Evolutionary conservation across 139 green algal genomes (phyloP), one percentile per base, ranked within the genome.

Genomic region (Edaphochlamys debaryana): DNA sequence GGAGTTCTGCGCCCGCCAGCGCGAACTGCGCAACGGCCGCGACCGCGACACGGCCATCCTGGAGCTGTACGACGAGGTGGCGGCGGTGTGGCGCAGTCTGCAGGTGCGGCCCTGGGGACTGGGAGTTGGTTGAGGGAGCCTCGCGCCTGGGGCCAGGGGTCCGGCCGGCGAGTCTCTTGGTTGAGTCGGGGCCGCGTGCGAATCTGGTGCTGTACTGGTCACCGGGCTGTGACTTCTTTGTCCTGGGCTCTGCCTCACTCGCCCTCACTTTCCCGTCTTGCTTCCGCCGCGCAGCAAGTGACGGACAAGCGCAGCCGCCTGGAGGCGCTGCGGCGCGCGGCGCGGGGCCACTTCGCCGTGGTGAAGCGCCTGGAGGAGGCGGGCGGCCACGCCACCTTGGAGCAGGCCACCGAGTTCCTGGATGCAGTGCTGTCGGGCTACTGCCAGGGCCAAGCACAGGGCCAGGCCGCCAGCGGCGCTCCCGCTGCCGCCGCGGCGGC

Each of bases 1-100:
- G 83, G 89, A 91, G 62, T 90, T 93, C 40, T 56, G 52, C 4
- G 75, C 68, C 15, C 75, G 87, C 22, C 91, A 93, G 80, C 80
- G 80, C 1, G 89, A 90, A 60, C 67, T 94, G 73, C 83, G 85
- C 2, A 85, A 62, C 30, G 82, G 87, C n/a, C 68, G 79, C 0
- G 80, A 89, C 27, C 67, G 84, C 29, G 92, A 94, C 48, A 48
- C 20, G 0, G 88, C 85, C 4, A 69, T 96, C 34, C 77, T 94
- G 67, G 89, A 92, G 60, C 79, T 92, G 74, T 94, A 89, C 38
- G 88, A 93, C 37, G 91, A 91, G 42, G 71, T 96, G 66, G 93
- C 92, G 6, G 83, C 89, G 7, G 80, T 73, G 32, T 96, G 93
- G 93, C 80, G 93, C 62, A 87, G 85, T n/a, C 76, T 95, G 84